These are phyloP conservation scores for Xanthoceras sorbifolium DNA, from an alignment of 345 rosid genomes.

Conservation along the genomic window DNA sequence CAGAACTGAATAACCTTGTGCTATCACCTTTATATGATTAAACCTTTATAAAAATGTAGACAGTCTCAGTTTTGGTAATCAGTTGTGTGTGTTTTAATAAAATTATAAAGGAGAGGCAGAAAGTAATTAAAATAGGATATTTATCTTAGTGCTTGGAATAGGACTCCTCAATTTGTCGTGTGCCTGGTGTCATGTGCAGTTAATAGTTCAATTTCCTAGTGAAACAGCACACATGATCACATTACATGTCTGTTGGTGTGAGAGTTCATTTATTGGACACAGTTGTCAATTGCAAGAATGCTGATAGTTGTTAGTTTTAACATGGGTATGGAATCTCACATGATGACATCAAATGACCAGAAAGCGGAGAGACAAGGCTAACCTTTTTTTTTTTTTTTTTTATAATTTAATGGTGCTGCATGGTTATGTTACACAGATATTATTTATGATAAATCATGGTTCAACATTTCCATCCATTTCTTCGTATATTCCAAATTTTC, in stretches of 20 bases:
- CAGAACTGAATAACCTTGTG: not conserved
- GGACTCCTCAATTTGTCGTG: not conserved
- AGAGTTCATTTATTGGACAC: not conserved
- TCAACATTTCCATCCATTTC: too few species aligned
- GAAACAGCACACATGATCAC: not conserved
- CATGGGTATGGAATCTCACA: too few species aligned
- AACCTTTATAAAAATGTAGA: not conserved
- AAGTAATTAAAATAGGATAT: not conserved
- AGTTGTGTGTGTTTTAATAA: not conserved
- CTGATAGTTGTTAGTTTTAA: not conserved
- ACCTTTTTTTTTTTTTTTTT: too few species aligned
- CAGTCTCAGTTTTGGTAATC: not conserved
- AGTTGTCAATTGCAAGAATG: not conserved
- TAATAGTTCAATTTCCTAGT: not conserved
- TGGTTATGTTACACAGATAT: too few species aligned
- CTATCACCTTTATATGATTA: not conserved
- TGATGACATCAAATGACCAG: too few species aligned
- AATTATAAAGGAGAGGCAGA: not conserved
- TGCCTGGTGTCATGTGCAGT: not conserved
- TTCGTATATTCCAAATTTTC: not conserved
- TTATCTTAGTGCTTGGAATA: constrained; percentile 2
- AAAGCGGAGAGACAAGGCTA: too few species aligned
- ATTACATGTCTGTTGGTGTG: not conserved
- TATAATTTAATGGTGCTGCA: too few species aligned
- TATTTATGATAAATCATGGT: too few species aligned